Evolutionary conservation across 192 early-diverging fungal species (phyloP).

Genomic region (Gamsiella multidivaricata): DNA sequence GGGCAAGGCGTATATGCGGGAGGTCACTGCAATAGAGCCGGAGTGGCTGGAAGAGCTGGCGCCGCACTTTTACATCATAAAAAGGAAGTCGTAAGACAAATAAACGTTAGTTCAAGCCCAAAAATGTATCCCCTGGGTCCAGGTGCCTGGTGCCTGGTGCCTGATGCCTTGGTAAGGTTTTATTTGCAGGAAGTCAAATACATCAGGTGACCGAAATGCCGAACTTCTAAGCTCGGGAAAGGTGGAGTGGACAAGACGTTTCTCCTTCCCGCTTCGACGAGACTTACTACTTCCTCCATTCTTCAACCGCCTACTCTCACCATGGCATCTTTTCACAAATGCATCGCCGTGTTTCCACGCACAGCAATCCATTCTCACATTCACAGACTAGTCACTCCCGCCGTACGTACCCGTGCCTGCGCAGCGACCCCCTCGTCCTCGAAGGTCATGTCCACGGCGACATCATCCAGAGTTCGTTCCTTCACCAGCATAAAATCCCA

Average conservation of each 20-base stretch:
- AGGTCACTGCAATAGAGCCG: slow-evolving; percentile 90
- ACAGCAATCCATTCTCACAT: neutral
- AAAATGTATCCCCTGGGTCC: no score
- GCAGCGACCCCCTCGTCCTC: no score
- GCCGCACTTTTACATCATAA: slow-evolving; percentile 78
- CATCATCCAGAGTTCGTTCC: neutral
- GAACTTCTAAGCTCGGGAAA: no score
- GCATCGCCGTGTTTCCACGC: neutral
- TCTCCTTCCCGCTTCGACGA: no score
- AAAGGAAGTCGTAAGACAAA: neutral
- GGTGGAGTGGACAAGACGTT: no score
- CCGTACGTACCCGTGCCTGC: neutral
- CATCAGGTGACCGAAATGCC: no score
- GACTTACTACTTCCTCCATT: no score
- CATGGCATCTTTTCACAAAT: neutral
- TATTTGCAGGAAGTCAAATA: no score
- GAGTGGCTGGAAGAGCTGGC: slow-evolving; percentile 97
- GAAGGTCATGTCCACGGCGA: neutral
- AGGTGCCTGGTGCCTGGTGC: no score
- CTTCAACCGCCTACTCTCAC: no score
- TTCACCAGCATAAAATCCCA: no score
- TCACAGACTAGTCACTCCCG: neutral
- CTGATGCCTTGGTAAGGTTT: no score
- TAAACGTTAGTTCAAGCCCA: neutral
- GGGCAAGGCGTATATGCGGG: slow-evolving; percentile 94